phyloP scores from a whole-genome alignment of 106 monocot species.

The Chionographis japonica region DNA sequence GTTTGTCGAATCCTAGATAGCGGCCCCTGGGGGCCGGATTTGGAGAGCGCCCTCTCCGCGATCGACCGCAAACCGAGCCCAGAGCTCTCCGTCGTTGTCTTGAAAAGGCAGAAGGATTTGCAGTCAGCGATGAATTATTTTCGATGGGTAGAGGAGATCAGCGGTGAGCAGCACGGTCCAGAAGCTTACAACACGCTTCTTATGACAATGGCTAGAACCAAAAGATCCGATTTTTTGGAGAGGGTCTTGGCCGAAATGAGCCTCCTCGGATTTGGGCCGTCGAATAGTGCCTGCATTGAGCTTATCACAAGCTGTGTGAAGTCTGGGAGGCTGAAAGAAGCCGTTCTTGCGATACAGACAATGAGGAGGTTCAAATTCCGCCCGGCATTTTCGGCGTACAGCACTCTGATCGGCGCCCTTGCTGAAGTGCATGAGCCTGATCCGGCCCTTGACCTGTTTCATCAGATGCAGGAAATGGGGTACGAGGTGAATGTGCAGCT shows the following conservation, averaged over 20 bases:
- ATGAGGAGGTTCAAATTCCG: slow-evolving; percentile 80
- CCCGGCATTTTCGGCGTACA: slow-evolving; percentile 90
- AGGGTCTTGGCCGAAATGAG: slow-evolving; percentile 84
- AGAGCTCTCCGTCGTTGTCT: slow-evolving; percentile 41
- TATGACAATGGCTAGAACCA: slow-evolving; percentile 39
- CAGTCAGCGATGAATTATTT: slow-evolving; percentile 49
- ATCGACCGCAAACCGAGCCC: slow-evolving; percentile 22
- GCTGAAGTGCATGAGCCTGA: slow-evolving; percentile 71
- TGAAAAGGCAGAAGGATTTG: slow-evolving; percentile 45
- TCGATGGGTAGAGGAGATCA: slow-evolving; percentile 51
- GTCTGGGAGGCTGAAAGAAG: slow-evolving; percentile 50
- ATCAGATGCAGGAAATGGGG: slow-evolving; percentile 93
- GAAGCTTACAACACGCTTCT: slow-evolving; percentile 73
- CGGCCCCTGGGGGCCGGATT: slow-evolving; percentile 21
- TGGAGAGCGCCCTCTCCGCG: slow-evolving; percentile 36
- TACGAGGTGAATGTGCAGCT: slow-evolving; percentile 80
- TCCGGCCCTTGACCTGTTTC: slow-evolving; percentile 71
- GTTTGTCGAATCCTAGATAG: slow-evolving; percentile 44
- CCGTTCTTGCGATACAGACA: slow-evolving; percentile 38
- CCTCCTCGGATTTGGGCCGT: slow-evolving; percentile 58
- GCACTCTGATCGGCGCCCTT: slow-evolving; percentile 71
- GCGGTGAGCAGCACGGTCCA: slow-evolving; percentile 31
- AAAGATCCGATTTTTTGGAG: slow-evolving; percentile 46
- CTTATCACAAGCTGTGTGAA: slow-evolving; percentile 49
- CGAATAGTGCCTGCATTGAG: slow-evolving; percentile 49